Evolutionary conservation across 2,329 filamentous ascomycete species (phyloP).

Genomic region (Catunica adiposa): DNA sequence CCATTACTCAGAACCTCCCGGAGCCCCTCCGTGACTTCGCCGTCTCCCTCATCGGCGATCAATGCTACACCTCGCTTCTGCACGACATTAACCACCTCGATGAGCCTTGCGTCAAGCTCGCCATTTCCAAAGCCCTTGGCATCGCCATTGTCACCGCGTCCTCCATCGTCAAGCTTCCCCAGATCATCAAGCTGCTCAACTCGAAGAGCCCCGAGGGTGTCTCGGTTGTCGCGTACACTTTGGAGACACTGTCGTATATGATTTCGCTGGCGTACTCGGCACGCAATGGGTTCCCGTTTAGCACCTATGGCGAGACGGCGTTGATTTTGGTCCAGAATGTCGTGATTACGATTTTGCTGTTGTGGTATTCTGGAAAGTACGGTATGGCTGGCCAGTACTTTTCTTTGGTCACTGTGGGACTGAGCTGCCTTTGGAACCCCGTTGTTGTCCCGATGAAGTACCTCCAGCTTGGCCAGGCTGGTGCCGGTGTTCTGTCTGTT

Average conservation of each 20-base stretch:
- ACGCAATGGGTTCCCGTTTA: constrained; percentile 84
- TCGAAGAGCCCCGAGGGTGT: constrained; percentile 71
- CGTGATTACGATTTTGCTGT: constrained; percentile 68
- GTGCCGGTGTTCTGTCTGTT: constrained; percentile 65
- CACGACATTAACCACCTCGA: constrained; percentile 69
- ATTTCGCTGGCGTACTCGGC: constrained; percentile 86
- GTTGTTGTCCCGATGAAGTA: constrained; percentile 52
- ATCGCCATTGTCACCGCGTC: constrained; percentile 85
- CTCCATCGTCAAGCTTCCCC: constrained; percentile 86
- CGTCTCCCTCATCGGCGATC: constrained; percentile 60
- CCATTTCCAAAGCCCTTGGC: constrained; percentile 79
- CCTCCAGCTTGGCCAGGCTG: constrained; percentile 64
- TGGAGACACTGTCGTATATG: constrained; percentile 77
- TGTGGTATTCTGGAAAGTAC: constrained; percentile 60
- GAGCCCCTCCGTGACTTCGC: constrained; percentile 57
- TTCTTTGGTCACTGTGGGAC: constrained; percentile 31
- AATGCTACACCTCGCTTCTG: constrained; percentile 74
- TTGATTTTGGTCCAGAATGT: constrained; percentile 88
- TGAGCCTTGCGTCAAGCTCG: constrained; percentile 69
- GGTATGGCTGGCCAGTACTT: constrained; percentile 61
- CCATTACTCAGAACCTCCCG: constrained; percentile 59
- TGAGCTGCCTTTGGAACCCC: constrained; percentile 48
- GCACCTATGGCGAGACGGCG: constrained; percentile 88
- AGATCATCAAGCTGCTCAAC: constrained; percentile 79
- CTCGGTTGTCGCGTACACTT: constrained; percentile 76